These are phyloP conservation scores for Cephalotrichum gorgonifer DNA, from an alignment of 2,329 filamentous ascomycete species.

Conservation along the genomic window DNA sequence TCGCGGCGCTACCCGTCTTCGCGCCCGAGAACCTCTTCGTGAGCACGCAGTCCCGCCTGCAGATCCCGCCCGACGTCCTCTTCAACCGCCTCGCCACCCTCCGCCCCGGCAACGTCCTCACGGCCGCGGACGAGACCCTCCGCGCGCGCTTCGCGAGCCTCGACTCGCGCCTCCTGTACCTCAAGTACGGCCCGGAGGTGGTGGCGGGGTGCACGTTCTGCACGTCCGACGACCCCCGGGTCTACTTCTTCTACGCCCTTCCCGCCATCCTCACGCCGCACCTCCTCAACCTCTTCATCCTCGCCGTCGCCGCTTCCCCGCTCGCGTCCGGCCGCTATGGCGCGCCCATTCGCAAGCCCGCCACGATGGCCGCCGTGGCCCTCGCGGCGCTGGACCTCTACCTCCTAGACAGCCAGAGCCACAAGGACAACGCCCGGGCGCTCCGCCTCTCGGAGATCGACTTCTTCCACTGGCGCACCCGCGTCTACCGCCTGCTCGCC, in stretches of 20 bases:
- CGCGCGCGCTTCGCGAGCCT: constrained; percentile 57
- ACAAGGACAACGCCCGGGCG: constrained; percentile 52
- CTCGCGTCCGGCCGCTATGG: constrained; percentile 53
- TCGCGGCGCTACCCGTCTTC: constrained; percentile 56
- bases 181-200: constrained; percentile 68
- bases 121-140: constrained; percentile 51
- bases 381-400: constrained; percentile 58
- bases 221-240: constrained; percentile 53
- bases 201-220: constrained; percentile 77
- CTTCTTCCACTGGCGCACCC: constrained; percentile 61
- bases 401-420: constrained; percentile 52
- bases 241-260: constrained; percentile 73
- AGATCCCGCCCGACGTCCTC: constrained; percentile 75
- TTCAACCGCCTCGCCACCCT: constrained; percentile 62
- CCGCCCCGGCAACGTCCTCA: constrained; percentile 38
- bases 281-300: constrained; percentile 60
- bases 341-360: constrained; percentile 57
- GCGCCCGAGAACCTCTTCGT: constrained; percentile 74
- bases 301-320: constrained; percentile 65
- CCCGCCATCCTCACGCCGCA: constrained; percentile 69
- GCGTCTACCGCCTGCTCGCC: constrained; percentile 49
- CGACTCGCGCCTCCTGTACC: constrained; percentile 69
- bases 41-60: constrained; percentile 68
- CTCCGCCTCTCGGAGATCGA: constrained; percentile 54
- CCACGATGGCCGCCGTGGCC: constrained; percentile 51